Conservation (phyloP, 2,329 filamentous ascomycete species). For the Exophiala sp. region DNA sequence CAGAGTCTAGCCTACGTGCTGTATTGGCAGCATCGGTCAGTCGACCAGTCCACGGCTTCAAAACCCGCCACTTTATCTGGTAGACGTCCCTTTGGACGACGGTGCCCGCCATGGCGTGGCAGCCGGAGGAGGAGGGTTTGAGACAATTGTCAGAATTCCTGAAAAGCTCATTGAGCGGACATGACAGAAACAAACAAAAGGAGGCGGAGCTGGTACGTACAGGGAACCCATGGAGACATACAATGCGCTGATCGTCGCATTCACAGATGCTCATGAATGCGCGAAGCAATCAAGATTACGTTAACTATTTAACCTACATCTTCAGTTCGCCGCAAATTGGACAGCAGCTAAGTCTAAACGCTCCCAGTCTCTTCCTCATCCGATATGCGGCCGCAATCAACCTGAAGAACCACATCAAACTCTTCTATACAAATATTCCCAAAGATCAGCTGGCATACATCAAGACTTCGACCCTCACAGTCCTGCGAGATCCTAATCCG, state of each 20-base stretch:
- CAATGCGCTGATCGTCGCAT: neutral
- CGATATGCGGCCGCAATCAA: conserved; percentile 87
- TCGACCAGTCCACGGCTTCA: conserved; percentile 1
- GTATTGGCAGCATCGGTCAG: neutral
- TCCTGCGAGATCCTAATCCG: conserved; percentile 73
- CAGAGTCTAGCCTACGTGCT: neutral
- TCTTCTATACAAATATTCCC: conserved; percentile 71
- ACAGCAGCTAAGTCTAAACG: conserved; percentile 56
- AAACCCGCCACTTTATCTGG: neutral
- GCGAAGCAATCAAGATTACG: conserved; percentile 83
- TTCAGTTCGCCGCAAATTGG: conserved; percentile 66
- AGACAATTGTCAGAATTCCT: conserved; percentile 84
- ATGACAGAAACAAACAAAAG: conserved; percentile 75
- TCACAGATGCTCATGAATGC: conserved; percentile 86
- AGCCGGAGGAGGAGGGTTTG: conserved; percentile 82
- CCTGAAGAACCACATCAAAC: conserved; percentile 88
- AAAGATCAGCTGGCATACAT: conserved; percentile 71
- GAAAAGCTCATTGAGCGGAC: conserved; percentile 84
- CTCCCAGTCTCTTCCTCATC: conserved; percentile 66
- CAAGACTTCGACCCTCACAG: conserved; percentile 71
- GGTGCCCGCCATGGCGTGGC: conserved; percentile 73
- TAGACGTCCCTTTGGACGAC: conserved; percentile 15
- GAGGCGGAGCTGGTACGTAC: conserved; percentile 78
- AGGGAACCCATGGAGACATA: neutral
- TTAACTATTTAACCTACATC: conserved; percentile 93